phyloP scores from a whole-genome alignment of 208 protist species.

The Trypanosoma avium region DNA sequence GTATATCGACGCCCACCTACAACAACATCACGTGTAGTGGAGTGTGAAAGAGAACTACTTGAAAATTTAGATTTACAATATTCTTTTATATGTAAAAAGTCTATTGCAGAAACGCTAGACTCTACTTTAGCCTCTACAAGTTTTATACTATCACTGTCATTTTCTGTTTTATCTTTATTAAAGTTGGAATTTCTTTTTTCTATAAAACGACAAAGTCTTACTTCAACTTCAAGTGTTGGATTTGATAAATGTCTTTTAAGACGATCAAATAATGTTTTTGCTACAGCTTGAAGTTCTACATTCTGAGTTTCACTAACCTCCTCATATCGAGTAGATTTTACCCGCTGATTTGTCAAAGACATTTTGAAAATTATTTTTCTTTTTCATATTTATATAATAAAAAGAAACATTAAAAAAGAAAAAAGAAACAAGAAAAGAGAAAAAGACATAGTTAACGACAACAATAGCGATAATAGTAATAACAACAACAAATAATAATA shows the following conservation, averaged over 20 bases:
- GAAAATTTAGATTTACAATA: constrained; percentile 7
- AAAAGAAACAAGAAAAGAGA: neutral
- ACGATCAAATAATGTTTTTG: constrained; percentile 30
- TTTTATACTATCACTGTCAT: neutral
- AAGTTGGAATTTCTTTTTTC: neutral
- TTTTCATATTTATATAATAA: neutral
- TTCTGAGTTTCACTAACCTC: neutral
- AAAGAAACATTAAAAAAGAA: neutral
- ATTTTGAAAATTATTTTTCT: too few species aligned
- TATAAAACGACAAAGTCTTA: constrained; percentile 51
- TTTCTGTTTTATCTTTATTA: neutral
- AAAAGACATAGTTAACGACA: too few species aligned
- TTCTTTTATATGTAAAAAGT: constrained; percentile 42
- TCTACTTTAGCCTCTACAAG: constrained; percentile 20
- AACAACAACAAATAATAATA: too few species aligned
- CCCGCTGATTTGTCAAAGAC: neutral
- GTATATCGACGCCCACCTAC: constrained; percentile 40
- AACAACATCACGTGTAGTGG: constrained; percentile 57
- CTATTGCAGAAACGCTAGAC: constrained; percentile 17
- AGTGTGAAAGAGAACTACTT: neutral
- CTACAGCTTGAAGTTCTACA: constrained; percentile 4
- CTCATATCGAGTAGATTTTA: neutral
- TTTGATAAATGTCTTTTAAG: constrained; percentile 30
- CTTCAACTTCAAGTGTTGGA: constrained; percentile 62
- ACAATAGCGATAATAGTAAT: too few species aligned